Percentiles rank a stretch among this genome's conserved stretches.
phyloP scores from a whole-genome alignment of 2,329 filamentous ascomycete genomes.

The Clonostachys solani region DNA sequence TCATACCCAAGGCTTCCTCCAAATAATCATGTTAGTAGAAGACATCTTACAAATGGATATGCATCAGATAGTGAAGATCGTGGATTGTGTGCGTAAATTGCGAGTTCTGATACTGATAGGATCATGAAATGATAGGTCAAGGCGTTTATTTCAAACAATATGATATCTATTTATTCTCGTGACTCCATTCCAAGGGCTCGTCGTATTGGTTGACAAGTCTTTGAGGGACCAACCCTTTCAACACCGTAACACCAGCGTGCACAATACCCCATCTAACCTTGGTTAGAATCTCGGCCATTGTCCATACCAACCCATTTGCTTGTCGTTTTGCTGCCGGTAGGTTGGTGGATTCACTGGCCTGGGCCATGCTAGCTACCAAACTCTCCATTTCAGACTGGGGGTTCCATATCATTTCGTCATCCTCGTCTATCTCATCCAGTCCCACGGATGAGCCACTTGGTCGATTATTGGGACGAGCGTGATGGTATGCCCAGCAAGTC shows the following conservation, averaged over 20 bases:
- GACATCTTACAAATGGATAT: too few relatives aligned
- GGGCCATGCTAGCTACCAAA: slow-evolving; percentile 31
- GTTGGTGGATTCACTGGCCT: slow-evolving; percentile 19
- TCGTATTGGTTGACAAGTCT: slow-evolving; percentile 19
- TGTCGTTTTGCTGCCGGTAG: slow-evolving; percentile 36
- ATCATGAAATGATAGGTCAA: too few relatives aligned
- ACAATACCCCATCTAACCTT: slow-evolving; percentile 59
- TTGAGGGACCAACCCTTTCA: slow-evolving; percentile 28
- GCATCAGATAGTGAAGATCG: too few relatives aligned
- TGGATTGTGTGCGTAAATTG: too few relatives aligned
- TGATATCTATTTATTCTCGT: too few relatives aligned
- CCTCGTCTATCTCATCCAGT: slow-evolving; percentile 18
- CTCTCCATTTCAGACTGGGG: slow-evolving; percentile 40
- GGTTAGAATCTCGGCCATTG: slow-evolving; percentile 49
- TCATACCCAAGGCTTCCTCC: too few relatives aligned
- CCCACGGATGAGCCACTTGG: neutral
- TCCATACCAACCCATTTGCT: slow-evolving; percentile 46
- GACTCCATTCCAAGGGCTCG: too few relatives aligned
- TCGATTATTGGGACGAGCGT: slow-evolving; percentile 17
- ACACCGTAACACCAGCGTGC: slow-evolving; percentile 55
- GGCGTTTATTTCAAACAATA: too few relatives aligned
- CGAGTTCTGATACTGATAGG: too few relatives aligned
- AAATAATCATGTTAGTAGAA: too few relatives aligned
- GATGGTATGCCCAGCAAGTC: slow-evolving; percentile 54
- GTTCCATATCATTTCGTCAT: slow-evolving; percentile 47